phyloP scores from a whole-genome alignment of 78 protist genomes.

The Isochrysis galbana region DNA sequence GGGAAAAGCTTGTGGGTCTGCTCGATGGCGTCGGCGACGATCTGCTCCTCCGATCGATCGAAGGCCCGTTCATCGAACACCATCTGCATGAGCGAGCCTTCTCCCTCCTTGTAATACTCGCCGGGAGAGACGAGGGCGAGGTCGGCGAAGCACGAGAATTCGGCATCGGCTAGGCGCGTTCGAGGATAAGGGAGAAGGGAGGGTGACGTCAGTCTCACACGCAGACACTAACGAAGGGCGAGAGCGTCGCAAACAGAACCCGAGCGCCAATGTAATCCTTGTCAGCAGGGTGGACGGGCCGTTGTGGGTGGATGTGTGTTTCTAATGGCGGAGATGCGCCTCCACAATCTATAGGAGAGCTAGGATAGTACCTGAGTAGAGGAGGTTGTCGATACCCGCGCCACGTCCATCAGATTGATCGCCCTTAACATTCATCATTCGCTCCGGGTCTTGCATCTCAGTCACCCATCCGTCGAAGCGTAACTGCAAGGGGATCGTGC shows the following conservation, averaged over 20 bases:
- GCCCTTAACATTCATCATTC: not conserved
- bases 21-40: not conserved
- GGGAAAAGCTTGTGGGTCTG: conserved; percentile 42
- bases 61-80: conserved; percentile 25
- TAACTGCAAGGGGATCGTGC: too few species aligned
- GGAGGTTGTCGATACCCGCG: conserved; percentile 49
- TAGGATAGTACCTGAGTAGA: too few species aligned
- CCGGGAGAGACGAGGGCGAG: conserved; percentile 37
- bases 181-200: too few species aligned
- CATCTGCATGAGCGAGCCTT: conserved; percentile 46
- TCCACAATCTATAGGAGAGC: too few species aligned
- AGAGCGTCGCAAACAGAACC: too few species aligned
- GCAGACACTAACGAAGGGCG: too few species aligned
- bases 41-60: not conserved
- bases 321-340: too few species aligned
- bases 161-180: conserved; percentile 51
- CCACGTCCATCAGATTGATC: conserved; percentile 28
- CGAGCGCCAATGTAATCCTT: too few species aligned
- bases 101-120: conserved; percentile 46
- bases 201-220: too few species aligned
- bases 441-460: conserved; percentile 33
- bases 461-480: conserved; percentile 58
- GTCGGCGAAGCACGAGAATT: conserved; percentile 59
- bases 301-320: too few species aligned
- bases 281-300: too few species aligned